These are phyloP conservation scores for Stachybotrys chartarum DNA, from an alignment of 2,329 filamentous ascomycete species.

Conservation along the genomic window DNA sequence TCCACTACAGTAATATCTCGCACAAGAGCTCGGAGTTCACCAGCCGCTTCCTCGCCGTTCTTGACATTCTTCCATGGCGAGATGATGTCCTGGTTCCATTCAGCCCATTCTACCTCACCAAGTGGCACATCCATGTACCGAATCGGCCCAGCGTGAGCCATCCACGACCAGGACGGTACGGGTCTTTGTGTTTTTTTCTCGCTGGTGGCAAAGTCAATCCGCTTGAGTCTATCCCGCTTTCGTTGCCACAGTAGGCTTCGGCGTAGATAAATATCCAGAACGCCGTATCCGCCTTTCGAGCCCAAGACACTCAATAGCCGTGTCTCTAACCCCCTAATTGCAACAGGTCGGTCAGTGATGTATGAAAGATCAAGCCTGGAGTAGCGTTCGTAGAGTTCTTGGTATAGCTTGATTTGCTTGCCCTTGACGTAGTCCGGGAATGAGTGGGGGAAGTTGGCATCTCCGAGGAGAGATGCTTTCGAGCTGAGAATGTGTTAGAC, in stretches of 20 bases:
- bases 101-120: slow-evolving; percentile 6
- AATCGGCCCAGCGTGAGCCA: slow-evolving; percentile 23
- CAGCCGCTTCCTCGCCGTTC: not conserved
- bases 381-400: slow-evolving; percentile 10
- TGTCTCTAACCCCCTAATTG: slow-evolving; percentile 10
- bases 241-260: slow-evolving; percentile 11
- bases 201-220: slow-evolving; percentile 2
- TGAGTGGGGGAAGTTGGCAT: slow-evolving; percentile 9
- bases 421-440: slow-evolving; percentile 5
- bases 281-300: slow-evolving; percentile 9
- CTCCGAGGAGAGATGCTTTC: slow-evolving; percentile 9
- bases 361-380: slow-evolving; percentile 8
- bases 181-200: not conserved
- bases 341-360: slow-evolving; percentile 8
- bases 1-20: not conserved
- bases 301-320: slow-evolving; percentile 6
- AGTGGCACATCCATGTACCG: slow-evolving; percentile 16
- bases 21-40: not conserved
- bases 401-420: slow-evolving; percentile 6
- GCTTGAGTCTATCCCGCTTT: not conserved
- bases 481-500: slow-evolving; percentile 1
- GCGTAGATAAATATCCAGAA: slow-evolving; percentile 8
- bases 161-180: slow-evolving; percentile 27
- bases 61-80: slow-evolving; percentile 5
- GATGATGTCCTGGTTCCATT: not conserved